Evolutionary conservation across 2,329 filamentous ascomycete genomes (phyloP), one percentile per base, ranked within the genome.

Genomic region (Colletotrichum paranaense): DNA sequence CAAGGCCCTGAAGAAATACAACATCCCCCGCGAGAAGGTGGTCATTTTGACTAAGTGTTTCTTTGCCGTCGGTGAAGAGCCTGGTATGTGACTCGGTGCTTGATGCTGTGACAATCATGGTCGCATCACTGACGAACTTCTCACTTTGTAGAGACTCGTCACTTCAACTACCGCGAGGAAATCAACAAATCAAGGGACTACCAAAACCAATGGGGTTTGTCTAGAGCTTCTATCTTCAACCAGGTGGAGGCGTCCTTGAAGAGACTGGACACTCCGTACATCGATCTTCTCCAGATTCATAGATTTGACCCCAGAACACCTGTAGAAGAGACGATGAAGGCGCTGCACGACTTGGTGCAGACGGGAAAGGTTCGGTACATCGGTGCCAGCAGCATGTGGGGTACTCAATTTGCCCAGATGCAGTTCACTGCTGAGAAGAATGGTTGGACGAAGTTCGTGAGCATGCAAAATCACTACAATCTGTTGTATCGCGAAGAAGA

Each of bases 171-270:
- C 53, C 75, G 69, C 2, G 71, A 72, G 4, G 76, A 73, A 26
- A 65, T 77, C 49, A 64, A 74, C 7, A 67, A 60, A 9, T 77
- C 76, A 26, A 78, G 81, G 26, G 78, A 82, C 57, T 80, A 81
- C 57, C 76, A 77, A 46, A 75, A 76, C 56, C 77, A 77, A 30
- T 68, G 78, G 55, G 91, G 92, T 0, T 82, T 93, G 24, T 90
- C 88, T 24, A 85, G 92, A 58, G 89, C 89, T 77, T 88, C 91
- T 71, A 91, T 94, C 76, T 90, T 93, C 77, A 88, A 92, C 75
- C 89, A 90, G 0, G 92, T 94, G 5, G 87, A 93, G 14, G 87
- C 85, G 55, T 91, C 88, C 63, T 82, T 91, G 4, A 80, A 84
- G 65, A 82, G 90, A 28, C 83, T 92, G 42, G 87, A 86, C 28